Percentiles rank a stretch among this genome's conserved stretches.
These are phyloP conservation scores for Cystofilobasidium capitatum DNA, from an alignment of 768 basidiomycete genomes.

Conservation along the genomic window DNA sequence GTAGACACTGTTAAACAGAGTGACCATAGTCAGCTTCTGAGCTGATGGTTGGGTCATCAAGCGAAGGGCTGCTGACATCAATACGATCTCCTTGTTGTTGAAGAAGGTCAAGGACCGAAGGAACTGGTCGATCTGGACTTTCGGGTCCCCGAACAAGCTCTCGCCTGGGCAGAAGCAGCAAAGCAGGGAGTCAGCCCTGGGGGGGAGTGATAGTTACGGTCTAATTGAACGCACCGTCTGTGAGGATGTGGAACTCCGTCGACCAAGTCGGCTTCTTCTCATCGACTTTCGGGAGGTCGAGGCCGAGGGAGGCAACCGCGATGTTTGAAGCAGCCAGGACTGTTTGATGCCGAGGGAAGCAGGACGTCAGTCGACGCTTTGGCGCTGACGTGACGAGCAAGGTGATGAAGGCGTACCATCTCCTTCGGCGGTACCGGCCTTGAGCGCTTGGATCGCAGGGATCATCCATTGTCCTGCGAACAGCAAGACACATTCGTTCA, in stretches of 20 bases:
- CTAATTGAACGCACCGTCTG: constrained; percentile 75
- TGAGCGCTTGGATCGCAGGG: constrained; percentile 34
- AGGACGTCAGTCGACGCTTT: neutral
- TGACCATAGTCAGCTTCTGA: neutral
- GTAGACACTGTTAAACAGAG: constrained; percentile 53
- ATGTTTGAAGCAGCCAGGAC: neutral
- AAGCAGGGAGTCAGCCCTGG: neutral
- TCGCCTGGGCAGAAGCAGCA: constrained; percentile 20
- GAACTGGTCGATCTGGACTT: neutral
- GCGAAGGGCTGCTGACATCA: constrained; percentile 61
- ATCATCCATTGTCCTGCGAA: constrained; percentile 38
- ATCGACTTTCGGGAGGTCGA: constrained; percentile 63
- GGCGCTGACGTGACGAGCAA: neutral
- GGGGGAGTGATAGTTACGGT: constrained; percentile 48
- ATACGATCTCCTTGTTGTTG: constrained; percentile 49
- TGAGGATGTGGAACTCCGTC: constrained; percentile 69
- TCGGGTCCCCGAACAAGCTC: constrained; percentile 33
- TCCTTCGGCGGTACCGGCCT: constrained; percentile 34
- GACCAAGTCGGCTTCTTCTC: constrained; percentile 71
- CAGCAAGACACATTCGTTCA: constrained; percentile 33
- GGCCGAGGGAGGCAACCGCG: constrained; percentile 69
- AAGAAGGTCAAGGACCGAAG: neutral
- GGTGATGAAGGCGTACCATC: constrained; percentile 35
- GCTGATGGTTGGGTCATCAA: constrained; percentile 28
- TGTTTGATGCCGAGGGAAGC: neutral